Conservation (phyloP, 352 stramenopile species). For the Peronosclerospora sorghi region DNA sequence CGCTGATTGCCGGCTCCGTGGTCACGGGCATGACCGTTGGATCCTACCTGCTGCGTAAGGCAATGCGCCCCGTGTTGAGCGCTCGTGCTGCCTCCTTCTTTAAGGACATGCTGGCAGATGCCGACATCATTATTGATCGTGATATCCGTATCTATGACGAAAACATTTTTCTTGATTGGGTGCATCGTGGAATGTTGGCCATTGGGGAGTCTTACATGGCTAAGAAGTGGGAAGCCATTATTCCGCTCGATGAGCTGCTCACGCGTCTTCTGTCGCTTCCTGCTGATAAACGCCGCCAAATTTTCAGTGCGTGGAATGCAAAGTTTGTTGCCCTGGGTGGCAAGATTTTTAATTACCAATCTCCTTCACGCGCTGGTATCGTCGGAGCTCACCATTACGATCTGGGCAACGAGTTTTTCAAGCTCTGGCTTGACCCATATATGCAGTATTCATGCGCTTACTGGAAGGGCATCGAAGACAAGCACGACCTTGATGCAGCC, state of each 20-base stretch:
- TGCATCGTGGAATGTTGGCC: conserved; percentile 71
- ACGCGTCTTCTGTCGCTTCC: conserved; percentile 60
- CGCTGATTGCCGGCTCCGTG: conserved; percentile 51
- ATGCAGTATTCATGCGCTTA: conserved; percentile 86
- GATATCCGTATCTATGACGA: conserved; percentile 78
- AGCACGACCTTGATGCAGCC: conserved; percentile 68
- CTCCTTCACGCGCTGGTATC: conserved; percentile 67
- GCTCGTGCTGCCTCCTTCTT: conserved; percentile 66
- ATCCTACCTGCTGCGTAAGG: conserved; percentile 51
- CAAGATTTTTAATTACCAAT: conserved; percentile 84
- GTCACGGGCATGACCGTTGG: conserved; percentile 52
- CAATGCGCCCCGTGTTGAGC: conserved; percentile 59
- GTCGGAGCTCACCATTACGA: conserved; percentile 82
- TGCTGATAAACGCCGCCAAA: conserved; percentile 65
- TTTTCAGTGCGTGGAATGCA: conserved; percentile 83
- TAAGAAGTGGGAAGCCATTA: conserved; percentile 80
- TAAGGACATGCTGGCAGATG: conserved; percentile 68
- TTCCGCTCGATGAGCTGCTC: conserved; percentile 65
- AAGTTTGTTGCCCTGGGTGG: conserved; percentile 66
- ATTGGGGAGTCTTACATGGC: conserved; percentile 86
- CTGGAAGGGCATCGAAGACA: conserved; percentile 64
- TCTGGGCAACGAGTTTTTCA: conserved; percentile 84
- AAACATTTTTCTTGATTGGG: conserved; percentile 80
- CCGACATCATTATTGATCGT: conserved; percentile 68
- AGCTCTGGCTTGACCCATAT: conserved; percentile 80